Evolutionary conservation across 2,329 filamentous ascomycete species (phyloP).

Genomic region (Pestalotiopsis sp.): DNA sequence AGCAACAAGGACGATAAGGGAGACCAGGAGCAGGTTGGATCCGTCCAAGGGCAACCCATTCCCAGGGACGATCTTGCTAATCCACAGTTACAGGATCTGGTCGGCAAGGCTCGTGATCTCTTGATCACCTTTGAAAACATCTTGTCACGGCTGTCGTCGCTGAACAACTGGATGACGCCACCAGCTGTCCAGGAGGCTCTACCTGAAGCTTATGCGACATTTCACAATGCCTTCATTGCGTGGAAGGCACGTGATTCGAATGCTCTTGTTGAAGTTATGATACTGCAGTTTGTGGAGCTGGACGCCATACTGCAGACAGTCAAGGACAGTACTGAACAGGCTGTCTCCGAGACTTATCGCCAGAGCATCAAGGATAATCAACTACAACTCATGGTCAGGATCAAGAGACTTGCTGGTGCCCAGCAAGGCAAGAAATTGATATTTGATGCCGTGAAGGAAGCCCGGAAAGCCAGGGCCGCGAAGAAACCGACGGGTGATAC

Average conservation of each 20-base stretch:
- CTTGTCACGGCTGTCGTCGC: slow-evolving; percentile 64
- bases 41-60: slow-evolving; percentile 45
- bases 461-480: slow-evolving; percentile 64
- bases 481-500: slow-evolving; percentile 72
- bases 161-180: slow-evolving; percentile 70
- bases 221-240: slow-evolving; percentile 77
- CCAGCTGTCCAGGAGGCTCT: slow-evolving; percentile 64
- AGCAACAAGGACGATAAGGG: slow-evolving; percentile 70
- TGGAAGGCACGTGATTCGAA: slow-evolving; percentile 84
- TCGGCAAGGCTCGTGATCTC: slow-evolving; percentile 77
- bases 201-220: slow-evolving; percentile 72
- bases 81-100: slow-evolving; percentile 70
- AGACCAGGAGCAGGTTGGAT: slow-evolving; percentile 60
- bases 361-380: slow-evolving; percentile 83
- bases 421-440: slow-evolving; percentile 74
- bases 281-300: slow-evolving; percentile 83
- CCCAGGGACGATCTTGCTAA: slow-evolving; percentile 59
- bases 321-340: slow-evolving; percentile 74
- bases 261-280: slow-evolving; percentile 79
- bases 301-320: slow-evolving; percentile 84
- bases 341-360: slow-evolving; percentile 75
- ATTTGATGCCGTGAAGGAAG: slow-evolving; percentile 73
- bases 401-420: slow-evolving; percentile 75
- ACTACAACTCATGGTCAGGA: slow-evolving; percentile 75
- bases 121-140: slow-evolving; percentile 79